phyloP scores from a whole-genome alignment of 805 yeast species.

The Teunomyces kruisii region DNA sequence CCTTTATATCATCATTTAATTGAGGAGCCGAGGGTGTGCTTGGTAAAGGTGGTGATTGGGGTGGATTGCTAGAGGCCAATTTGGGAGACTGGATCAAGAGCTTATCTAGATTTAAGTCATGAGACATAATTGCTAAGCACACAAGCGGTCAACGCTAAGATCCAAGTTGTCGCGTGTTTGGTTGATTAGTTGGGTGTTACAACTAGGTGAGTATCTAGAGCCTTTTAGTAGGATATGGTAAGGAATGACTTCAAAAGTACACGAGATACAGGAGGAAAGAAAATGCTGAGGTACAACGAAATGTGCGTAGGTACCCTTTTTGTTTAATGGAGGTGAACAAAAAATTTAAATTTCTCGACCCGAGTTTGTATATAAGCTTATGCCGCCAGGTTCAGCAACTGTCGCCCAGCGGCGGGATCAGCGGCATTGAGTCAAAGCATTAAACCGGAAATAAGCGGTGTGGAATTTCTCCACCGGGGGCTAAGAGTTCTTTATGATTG shows the following conservation, averaged over 20 bases:
- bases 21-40: conserved; percentile 9
- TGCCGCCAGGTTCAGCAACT: too few relatives aligned
- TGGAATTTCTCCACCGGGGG: too few relatives aligned
- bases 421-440: background rate
- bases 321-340: background rate
- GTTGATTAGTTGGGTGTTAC: background rate
- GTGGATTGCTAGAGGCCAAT: background rate
- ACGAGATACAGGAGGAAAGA: background rate
- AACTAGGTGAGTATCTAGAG: background rate
- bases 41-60: conserved; percentile 7
- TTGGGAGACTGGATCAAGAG: conserved; percentile 4
- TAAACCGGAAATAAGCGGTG: too few relatives aligned
- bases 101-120: conserved; percentile 1
- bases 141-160: background rate
- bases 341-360: background rate
- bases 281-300: background rate
- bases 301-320: background rate
- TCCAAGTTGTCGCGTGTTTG: too few relatives aligned
- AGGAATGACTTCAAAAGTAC: background rate
- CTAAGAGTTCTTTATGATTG: too few relatives aligned
- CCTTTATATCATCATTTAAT: conserved; percentile 69
- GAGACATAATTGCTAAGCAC: background rate
- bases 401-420: background rate
- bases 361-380: background rate
- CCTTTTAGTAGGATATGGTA: background rate